Percentiles rank a stretch among this genome's conserved stretches.
Evolutionary conservation across 2,329 filamentous ascomycete genomes (phyloP).

Genomic region (Beauveria rudraprayagi): DNA sequence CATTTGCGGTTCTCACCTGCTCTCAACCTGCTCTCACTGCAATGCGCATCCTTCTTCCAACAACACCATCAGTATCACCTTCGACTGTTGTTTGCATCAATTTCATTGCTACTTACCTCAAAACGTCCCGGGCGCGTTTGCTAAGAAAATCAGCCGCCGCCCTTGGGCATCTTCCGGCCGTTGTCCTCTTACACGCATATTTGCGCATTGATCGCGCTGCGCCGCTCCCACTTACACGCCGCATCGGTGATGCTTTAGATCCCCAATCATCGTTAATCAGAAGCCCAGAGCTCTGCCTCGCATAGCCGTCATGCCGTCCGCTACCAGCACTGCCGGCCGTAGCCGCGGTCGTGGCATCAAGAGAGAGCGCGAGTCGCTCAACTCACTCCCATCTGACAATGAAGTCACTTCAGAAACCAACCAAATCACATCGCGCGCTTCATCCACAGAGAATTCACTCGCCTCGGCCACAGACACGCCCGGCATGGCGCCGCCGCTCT

Average conservation of each 20-base stretch:
- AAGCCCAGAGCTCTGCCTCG: background rate
- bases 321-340: background rate
- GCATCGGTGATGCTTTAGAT: background rate
- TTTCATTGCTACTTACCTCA: too few species aligned
- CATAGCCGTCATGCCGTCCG: background rate
- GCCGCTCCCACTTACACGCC: background rate
- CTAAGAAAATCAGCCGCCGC: background rate
- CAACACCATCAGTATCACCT: background rate
- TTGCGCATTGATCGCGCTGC: background rate
- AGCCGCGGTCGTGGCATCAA: conserved; percentile 1
- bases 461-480: conserved; percentile 5
- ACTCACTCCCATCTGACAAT: conserved; percentile 6
- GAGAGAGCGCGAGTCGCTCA: conserved; percentile 8
- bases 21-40: background rate
- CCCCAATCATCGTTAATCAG: background rate
- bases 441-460: background rate
- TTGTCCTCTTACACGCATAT: background rate
- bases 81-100: too few species aligned
- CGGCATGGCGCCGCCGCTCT: conserved; percentile 7
- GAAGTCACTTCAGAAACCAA: background rate
- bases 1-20: background rate
- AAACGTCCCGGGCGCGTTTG: background rate
- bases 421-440: background rate
- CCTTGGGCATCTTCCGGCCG: too few species aligned
- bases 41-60: background rate